These are phyloP conservation scores for Oidiodendron maius DNA, from an alignment of 495 filamentous ascomycete species.

Conservation along the genomic window DNA sequence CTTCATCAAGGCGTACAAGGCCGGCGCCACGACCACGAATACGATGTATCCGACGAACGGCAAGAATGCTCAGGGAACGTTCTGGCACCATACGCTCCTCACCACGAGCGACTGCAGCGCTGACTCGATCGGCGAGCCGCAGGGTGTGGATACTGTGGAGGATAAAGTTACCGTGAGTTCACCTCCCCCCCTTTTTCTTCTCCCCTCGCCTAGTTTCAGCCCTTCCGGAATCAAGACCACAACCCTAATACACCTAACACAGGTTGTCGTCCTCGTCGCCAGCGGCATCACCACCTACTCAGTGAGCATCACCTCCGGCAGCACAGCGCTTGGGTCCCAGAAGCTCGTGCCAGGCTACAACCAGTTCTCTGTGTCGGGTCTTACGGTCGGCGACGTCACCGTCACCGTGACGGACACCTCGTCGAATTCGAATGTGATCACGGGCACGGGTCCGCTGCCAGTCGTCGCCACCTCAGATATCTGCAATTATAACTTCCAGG, in stretches of 20 bases:
- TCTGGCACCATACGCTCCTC: conserved; percentile 19
- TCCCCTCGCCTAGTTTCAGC: too few species aligned
- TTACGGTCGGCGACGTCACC: conserved; percentile 9
- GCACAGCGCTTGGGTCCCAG: conserved; percentile 7
- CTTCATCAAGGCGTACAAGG: conserved; percentile 33
- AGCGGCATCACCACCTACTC: conserved; percentile 1
- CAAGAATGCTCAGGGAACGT: conserved; percentile 6
- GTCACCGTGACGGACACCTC: conserved; percentile 8
- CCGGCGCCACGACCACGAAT: conserved; percentile 15
- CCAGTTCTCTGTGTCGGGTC: conserved; percentile 11
- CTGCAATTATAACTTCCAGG: conserved; percentile 16
- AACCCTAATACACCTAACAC: not conserved
- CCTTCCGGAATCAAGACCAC: too few species aligned
- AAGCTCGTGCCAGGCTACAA: conserved; percentile 9
- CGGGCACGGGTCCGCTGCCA: conserved; percentile 3
- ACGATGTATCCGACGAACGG: conserved; percentile 18
- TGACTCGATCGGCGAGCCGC: conserved; percentile 10
- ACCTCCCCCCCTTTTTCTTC: not conserved
- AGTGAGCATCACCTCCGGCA: conserved; percentile 8
- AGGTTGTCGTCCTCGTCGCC: conserved; percentile 17
- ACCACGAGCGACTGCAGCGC: conserved; percentile 1
- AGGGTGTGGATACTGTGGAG: conserved; percentile 11
- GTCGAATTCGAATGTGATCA: conserved; percentile 1
- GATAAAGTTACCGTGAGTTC: conserved; percentile 14
- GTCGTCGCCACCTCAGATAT: not conserved